phyloP scores from a whole-genome alignment of 345 rosid species.

The Euphorbia pulcherrima region DNA sequence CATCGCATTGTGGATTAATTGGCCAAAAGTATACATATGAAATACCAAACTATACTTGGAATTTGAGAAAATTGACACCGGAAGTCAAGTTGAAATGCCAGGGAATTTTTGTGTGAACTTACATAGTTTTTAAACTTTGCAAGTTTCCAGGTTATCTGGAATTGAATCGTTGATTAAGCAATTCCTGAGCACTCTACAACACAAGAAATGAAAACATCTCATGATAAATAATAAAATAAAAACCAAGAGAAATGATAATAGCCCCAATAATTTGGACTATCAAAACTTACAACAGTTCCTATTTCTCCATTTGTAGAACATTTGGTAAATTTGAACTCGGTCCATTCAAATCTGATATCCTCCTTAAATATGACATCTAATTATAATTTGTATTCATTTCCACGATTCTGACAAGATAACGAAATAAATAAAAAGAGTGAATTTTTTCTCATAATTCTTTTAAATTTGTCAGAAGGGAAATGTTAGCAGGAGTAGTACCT shows the following conservation, averaged over 20 bases:
- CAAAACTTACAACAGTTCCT: constrained; percentile 50
- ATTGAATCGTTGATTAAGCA: constrained; percentile 53
- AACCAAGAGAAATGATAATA: not conserved
- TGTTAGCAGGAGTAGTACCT: constrained; percentile 77
- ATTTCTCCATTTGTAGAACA: constrained; percentile 26
- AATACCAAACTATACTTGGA: not conserved
- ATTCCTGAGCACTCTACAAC: constrained; percentile 55
- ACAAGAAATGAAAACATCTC: constrained; percentile 9
- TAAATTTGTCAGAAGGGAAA: constrained; percentile 52
- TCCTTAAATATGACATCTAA: not conserved
- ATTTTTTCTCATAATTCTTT: constrained; percentile 47
- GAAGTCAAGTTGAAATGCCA: constrained; percentile 13
- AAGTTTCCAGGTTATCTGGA: constrained; percentile 42
- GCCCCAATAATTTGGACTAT: not conserved
- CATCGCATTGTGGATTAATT: not conserved
- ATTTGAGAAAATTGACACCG: not conserved
- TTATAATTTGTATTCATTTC: not conserved
- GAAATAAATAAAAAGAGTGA: not conserved
- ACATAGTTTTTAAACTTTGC: constrained; percentile 39
- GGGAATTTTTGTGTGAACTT: no score
- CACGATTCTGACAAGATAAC: not conserved
- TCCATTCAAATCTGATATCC: constrained; percentile 59
- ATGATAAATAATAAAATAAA: not conserved
- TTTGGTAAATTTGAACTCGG: constrained; percentile 49
- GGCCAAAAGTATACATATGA: not conserved